Conservation (phyloP, 2,329 filamentous ascomycete genomes). For the Microdochium trichocladiopsis region DNA sequence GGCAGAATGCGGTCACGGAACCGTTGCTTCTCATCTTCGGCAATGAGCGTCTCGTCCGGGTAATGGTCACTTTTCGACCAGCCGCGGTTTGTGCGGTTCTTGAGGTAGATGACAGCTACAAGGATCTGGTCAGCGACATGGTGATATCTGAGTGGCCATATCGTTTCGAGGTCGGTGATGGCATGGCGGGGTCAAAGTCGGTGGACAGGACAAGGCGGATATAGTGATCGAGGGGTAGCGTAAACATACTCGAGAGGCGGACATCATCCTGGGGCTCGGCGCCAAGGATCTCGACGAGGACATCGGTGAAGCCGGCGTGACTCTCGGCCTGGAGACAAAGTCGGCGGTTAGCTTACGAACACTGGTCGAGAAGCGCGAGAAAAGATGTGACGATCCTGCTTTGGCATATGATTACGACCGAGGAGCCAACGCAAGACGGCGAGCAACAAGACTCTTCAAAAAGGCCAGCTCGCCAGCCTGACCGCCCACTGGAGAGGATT, state of each 20-base stretch:
- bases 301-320: conserved; percentile 82
- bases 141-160: conserved; percentile 3
- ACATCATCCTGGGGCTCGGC: conserved; percentile 79
- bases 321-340: conserved; percentile 66
- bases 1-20: conserved; percentile 86
- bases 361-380: conserved; percentile 7
- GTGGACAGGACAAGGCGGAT: conserved; percentile 9
- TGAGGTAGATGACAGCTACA: conserved; percentile 90
- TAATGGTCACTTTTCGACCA: conserved; percentile 77
- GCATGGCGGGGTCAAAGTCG: neutral
- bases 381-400: too few species aligned
- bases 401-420: too few species aligned
- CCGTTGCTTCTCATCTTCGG: conserved; percentile 81
- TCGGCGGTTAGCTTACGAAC: neutral
- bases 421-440: too few species aligned
- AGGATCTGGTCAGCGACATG: conserved; percentile 3
- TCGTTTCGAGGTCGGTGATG: neutral
- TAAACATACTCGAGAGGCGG: conserved; percentile 74
- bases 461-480: too few species aligned
- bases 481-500: conserved; percentile 1
- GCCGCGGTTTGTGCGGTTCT: conserved; percentile 91
- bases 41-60: conserved; percentile 65
- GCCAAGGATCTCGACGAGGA: conserved; percentile 84
- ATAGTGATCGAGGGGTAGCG: conserved; percentile 16
- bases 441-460: too few species aligned